phyloP scores from a whole-genome alignment of 108 stramenopile species.

The Nitzschia palea region DNA sequence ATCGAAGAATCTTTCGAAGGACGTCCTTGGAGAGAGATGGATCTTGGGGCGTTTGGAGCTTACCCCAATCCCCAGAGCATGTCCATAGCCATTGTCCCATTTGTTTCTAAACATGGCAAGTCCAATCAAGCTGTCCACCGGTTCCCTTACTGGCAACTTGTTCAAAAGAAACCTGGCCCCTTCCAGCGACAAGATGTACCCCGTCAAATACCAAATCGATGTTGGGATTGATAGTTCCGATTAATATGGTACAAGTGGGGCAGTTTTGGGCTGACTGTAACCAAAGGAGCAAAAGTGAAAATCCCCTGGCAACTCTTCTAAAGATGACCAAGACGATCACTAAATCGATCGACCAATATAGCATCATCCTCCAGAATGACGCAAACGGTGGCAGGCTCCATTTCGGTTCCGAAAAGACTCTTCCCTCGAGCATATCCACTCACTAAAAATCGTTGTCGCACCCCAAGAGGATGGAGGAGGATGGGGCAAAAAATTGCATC shows the following conservation, averaged over 20 bases:
- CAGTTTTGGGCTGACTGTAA: conserved; percentile 77
- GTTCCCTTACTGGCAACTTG: conserved; percentile 66
- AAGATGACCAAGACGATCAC: conserved; percentile 59
- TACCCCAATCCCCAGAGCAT: conserved; percentile 65
- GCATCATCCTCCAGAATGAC: conserved; percentile 87
- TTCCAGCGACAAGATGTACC: conserved; percentile 72
- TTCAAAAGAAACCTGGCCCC: conserved; percentile 58
- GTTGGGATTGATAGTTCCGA: conserved; percentile 70
- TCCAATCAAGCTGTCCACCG: conserved; percentile 80
- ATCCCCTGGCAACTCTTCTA: conserved; percentile 79
- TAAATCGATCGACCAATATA: conserved; percentile 74
- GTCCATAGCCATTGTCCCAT: conserved; percentile 76
- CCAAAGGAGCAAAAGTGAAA: conserved; percentile 87
- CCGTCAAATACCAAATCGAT: conserved; percentile 82
- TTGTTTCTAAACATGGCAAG: conserved; percentile 60
- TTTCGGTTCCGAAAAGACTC: conserved; percentile 35
- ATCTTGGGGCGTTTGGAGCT: conserved; percentile 6
- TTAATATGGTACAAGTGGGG: conserved; percentile 75
- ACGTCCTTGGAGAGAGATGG: conserved; percentile 48
- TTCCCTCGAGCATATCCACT: conserved; percentile 70
- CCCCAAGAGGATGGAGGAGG: conserved; percentile 8
- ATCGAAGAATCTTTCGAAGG: conserved; percentile 54
- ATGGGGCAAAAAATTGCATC: background rate
- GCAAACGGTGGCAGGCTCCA: conserved; percentile 69
- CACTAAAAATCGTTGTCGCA: conserved; percentile 44